Percentiles rank a stretch among this genome's conserved stretches.
Conservation (phyloP, 352 stramenopile species). For the Globisporangium apiculatum region DNA sequence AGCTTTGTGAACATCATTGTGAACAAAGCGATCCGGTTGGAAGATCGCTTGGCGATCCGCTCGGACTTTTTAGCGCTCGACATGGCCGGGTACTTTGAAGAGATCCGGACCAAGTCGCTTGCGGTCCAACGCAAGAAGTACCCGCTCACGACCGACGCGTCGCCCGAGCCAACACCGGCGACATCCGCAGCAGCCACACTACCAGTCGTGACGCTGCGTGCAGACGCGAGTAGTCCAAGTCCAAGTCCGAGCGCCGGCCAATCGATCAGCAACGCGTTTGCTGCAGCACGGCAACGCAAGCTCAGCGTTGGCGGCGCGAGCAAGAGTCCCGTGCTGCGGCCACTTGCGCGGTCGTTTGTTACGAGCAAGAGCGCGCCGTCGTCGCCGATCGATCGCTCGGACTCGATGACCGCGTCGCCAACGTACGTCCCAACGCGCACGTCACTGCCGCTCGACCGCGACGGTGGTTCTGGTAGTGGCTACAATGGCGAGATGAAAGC, state of each 20-base stretch:
- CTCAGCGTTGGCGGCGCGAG: constrained; percentile 2
- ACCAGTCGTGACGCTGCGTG: not conserved
- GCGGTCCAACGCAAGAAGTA: constrained; percentile 71
- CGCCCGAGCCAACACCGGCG: constrained; percentile 2
- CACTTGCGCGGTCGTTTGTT: constrained; percentile 4
- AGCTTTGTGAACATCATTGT: constrained; percentile 89
- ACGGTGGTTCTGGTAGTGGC: not conserved
- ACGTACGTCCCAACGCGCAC: constrained; percentile 8
- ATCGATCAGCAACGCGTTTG: not conserved
- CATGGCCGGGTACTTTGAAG: constrained; percentile 84
- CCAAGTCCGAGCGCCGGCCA: not conserved
- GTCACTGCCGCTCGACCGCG: constrained; percentile 13
- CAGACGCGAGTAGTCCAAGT: not conserved
- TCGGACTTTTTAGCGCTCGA: constrained; percentile 81
- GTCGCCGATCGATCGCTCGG: constrained; percentile 33
- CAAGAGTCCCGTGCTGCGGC: constrained; percentile 10
- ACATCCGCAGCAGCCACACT: constrained; percentile 2
- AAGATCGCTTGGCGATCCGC: constrained; percentile 76
- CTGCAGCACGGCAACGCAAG: constrained; percentile 1
- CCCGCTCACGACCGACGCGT: constrained; percentile 31
- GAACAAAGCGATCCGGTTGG: constrained; percentile 80
- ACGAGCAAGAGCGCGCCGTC: constrained; percentile 47
- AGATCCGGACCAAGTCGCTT: constrained; percentile 76
- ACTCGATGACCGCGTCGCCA: constrained; percentile 13
- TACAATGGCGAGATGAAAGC: not conserved